Evolutionary conservation across 2,329 filamentous ascomycete species (phyloP), one percentile per base, ranked within the genome.

Genomic region (Cercospora canescens): DNA sequence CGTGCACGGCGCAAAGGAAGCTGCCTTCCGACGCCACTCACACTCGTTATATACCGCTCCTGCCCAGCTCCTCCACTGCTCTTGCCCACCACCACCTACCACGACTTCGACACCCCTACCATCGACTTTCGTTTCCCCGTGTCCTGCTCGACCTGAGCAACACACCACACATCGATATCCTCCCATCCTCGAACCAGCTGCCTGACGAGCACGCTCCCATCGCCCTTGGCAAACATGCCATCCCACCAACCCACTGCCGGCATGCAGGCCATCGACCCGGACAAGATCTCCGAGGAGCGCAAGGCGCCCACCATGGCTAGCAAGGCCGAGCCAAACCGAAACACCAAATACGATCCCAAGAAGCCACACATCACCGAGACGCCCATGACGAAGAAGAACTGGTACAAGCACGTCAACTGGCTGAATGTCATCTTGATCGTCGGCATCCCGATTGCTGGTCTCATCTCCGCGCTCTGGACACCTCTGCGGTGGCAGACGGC

Each of bases 381-480:
- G 69, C 90, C 91, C 65, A 89, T 96, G 73, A 96, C 92, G 67
- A 86, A 84, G 80, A 83, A 85, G 75, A 97, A 96, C 84, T 95
- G 92, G 91, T 89, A 93, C 82, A 90, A 94, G 82, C 93, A 97
- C 78, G 86, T 97, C 84, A 93, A 96, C 86, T 97, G 93, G 93
- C 86, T 97, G 72, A 97, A 96, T 80, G 89, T 92, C 69, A 86
- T 85, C 69, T 86, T 97, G 78, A 94, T 96, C 78, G 80, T 96
- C 71, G 84, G 90, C 72, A 86, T 96, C 54, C 93, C 94, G 48
- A 68, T 94, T 56, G 83, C 87, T 65, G 93, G 93, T 69, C 86
- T 90, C 76, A 80, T 95, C 73, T 86, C 88, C 62, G 86, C 93
- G 60, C 88, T 91, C 81, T 96, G 90, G 89, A 90, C 92, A 54